These are phyloP conservation scores for Colletotrichum acutatum DNA, from an alignment of 2,329 filamentous ascomycete species.

Conservation along the genomic window DNA sequence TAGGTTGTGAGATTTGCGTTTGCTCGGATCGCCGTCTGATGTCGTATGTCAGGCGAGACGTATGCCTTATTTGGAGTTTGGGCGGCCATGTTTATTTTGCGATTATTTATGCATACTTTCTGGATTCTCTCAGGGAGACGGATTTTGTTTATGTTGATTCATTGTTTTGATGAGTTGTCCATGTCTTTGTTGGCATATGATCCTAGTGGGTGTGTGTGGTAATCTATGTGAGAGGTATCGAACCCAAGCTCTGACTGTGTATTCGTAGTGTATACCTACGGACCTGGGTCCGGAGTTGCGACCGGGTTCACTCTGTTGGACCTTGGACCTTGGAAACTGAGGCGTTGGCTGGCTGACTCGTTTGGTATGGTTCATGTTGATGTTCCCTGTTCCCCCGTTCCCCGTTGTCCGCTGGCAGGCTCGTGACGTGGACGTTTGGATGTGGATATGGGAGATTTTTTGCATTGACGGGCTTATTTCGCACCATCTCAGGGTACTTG, in stretches of 20 bases:
- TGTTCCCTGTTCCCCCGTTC: background rate
- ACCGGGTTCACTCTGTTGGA: background rate
- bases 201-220: background rate
- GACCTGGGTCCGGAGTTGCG: conserved; percentile 3
- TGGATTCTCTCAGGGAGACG: background rate
- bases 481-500: conserved; percentile 19
- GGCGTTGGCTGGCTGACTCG: conserved; percentile 29
- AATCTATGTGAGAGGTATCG: background rate
- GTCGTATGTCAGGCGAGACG: conserved; percentile 2
- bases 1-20: background rate
- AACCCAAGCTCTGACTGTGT: background rate
- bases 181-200: background rate
- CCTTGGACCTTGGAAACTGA: background rate
- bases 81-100: background rate
- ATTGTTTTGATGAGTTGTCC: background rate
- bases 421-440: background rate
- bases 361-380: background rate
- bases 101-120: background rate
- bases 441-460: conserved; percentile 8
- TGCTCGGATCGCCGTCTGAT: conserved; percentile 19
- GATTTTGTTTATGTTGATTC: background rate
- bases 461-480: conserved; percentile 31
- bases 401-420: background rate
- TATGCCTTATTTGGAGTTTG: background rate
- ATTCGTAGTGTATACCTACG: background rate